Evolutionary conservation across 2,329 filamentous ascomycete species (phyloP).

Genomic region (Fusarium scirpi): DNA sequence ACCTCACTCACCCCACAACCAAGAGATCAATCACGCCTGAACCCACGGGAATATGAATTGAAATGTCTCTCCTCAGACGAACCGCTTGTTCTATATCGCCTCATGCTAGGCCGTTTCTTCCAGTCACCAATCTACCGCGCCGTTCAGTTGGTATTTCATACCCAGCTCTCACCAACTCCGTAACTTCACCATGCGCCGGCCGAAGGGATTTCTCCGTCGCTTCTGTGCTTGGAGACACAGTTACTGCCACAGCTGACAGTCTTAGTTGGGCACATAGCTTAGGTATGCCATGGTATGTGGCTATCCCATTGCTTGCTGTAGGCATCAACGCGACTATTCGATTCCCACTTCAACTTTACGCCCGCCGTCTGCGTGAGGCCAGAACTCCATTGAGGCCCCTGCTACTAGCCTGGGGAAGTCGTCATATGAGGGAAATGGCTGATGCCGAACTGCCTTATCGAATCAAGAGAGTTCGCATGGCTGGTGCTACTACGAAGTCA

Average conservation of each 20-base stretch:
- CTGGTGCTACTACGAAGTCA: conserved; percentile 47
- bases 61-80: conserved; percentile 38
- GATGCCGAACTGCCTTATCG: conserved; percentile 30
- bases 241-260: conserved; percentile 57
- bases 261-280: conserved; percentile 60
- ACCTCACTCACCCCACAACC: conserved; percentile 9
- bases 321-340: conserved; percentile 59
- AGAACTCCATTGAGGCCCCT: conserved; percentile 50
- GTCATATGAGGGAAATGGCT: conserved; percentile 37
- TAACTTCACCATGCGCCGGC: conserved; percentile 17
- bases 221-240: conserved; percentile 48
- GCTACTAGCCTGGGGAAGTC: conserved; percentile 49
- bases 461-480: conserved; percentile 42
- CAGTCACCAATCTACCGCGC: conserved; percentile 7
- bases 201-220: conserved; percentile 52
- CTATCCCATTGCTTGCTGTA: conserved; percentile 65
- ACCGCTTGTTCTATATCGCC: conserved; percentile 24
- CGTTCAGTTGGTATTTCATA: conserved; percentile 8
- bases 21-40: conserved; percentile 8
- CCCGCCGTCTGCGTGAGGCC: conserved; percentile 47
- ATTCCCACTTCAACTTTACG: conserved; percentile 61
- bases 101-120: conserved; percentile 24
- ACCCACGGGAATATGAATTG: conserved; percentile 17
- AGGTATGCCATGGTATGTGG: conserved; percentile 65
- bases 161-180: conserved; percentile 9